Conservation (phyloP, 2,329 filamentous ascomycete species). For the Trichophaea hybrida region DNA sequence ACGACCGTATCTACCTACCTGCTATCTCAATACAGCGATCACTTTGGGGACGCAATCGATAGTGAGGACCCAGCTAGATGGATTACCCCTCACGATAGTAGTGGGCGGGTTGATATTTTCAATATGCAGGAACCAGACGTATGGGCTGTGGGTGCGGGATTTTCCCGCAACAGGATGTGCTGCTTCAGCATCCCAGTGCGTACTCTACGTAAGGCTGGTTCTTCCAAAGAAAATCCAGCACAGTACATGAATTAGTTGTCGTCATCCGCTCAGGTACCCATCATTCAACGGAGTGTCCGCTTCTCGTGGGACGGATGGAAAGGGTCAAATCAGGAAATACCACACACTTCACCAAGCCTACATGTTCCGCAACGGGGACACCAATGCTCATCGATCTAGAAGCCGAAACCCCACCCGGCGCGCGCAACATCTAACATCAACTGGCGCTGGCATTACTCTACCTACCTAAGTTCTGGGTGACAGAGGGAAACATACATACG, state of each 20-base stretch:
- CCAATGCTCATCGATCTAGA: too few relatives aligned
- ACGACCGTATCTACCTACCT: background rate
- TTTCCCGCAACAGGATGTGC: background rate
- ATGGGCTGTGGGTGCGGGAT: background rate
- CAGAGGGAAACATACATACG: background rate
- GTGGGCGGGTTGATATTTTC: background rate
- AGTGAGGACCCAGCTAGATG: background rate
- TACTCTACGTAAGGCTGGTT: background rate
- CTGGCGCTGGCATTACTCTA: background rate
- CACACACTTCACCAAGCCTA: background rate
- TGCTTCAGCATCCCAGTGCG: background rate
- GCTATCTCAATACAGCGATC: background rate
- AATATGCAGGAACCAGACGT: background rate
- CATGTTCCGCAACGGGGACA: background rate
- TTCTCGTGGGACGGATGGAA: background rate
- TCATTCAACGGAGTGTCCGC: background rate
- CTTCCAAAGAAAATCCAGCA: background rate
- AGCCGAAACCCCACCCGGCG: too few relatives aligned
- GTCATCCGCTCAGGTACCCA: background rate
- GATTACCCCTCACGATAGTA: too few relatives aligned
- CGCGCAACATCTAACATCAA: background rate
- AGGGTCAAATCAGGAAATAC: background rate
- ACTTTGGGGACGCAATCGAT: background rate
- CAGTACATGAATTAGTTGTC: background rate
- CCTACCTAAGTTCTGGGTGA: background rate